Evolutionary conservation across 352 stramenopile genomes (phyloP).

Genomic region (Phytophthora hybrid): DNA sequence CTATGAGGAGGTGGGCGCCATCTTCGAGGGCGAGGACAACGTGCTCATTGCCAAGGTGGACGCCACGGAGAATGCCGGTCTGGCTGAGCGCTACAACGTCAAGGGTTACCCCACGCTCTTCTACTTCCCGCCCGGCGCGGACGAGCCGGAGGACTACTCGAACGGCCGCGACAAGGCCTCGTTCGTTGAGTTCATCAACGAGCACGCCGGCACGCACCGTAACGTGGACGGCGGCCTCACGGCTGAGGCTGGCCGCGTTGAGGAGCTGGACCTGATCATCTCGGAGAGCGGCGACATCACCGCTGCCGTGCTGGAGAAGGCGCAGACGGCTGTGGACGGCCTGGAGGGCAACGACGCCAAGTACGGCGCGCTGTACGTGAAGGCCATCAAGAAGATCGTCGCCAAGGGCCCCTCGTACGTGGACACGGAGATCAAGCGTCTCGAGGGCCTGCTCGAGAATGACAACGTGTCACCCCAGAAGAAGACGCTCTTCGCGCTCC

Average conservation of each 20-base stretch:
- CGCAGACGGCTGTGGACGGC: constrained; percentile 73
- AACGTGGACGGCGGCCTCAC: constrained; percentile 81
- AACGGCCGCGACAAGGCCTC: constrained; percentile 83
- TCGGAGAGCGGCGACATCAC: constrained; percentile 78
- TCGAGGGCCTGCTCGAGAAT: constrained; percentile 81
- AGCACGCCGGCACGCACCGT: constrained; percentile 88
- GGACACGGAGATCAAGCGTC: constrained; percentile 81
- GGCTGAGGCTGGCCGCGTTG: constrained; percentile 76
- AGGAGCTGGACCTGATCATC: constrained; percentile 88
- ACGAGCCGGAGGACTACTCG: constrained; percentile 89
- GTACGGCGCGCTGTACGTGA: constrained; percentile 88
- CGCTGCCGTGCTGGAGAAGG: constrained; percentile 70
- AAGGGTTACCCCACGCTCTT: constrained; percentile 93
- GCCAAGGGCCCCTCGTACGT: constrained; percentile 89
- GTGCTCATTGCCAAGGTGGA: constrained; percentile 90
- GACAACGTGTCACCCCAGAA: constrained; percentile 87
- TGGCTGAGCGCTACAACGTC: constrained; percentile 86
- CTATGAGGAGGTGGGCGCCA: constrained; percentile 87
- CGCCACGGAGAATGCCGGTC: constrained; percentile 63
- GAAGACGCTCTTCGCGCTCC: constrained; percentile 90
- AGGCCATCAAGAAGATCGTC: constrained; percentile 93
- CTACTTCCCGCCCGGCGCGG: constrained; percentile 87
- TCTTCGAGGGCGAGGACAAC: constrained; percentile 79
- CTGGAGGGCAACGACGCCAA: constrained; percentile 75
- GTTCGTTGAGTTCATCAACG: constrained; percentile 93